Evolutionary conservation across 2,329 filamentous ascomycete genomes (phyloP), one percentile per base, ranked within the genome.

Genomic region (Cordyceps javanica): DNA sequence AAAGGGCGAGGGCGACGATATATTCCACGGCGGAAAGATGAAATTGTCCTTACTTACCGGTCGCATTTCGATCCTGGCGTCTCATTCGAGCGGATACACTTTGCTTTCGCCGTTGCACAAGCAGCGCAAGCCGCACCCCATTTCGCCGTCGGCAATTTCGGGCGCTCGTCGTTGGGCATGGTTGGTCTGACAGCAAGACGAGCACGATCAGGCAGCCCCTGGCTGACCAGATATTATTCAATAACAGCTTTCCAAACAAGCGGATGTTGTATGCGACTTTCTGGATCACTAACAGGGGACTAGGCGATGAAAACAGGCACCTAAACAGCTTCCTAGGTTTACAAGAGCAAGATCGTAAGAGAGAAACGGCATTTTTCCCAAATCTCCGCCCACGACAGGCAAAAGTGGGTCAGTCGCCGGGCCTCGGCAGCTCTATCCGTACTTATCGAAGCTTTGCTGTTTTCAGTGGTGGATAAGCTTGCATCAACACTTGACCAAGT

Each of bases 81-180:
- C 4, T 66, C 62, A 57, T 72, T 73, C 7, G 75, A 72, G 9
- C 77, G 73, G 45, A 80, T 72, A 60, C 78, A 80, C 60, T 79
- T 80, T 8, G 77, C 77, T 62, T 80, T 80, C 32, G 78, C 75
- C 13, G 72, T 68, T 7, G 78, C 76, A 61, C 78, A 80, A 1
- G 75, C 68, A 5, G 75, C 69, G 51, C 77, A 80, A 1, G 77
- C 77, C 4, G 76, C 76, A 16, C 77, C 77, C 77, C 77, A 80
- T 76, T 72, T 73, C 30, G 72, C 72, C 59, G 70, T 70, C 16
- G 71, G 64, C 30, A 69, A 64, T 62, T 71, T 71, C 23, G 63
- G 66, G 51, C 67, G 59, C 28, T 66, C 63, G 45, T 52, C 58
- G 49, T 36, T 57, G 16, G 58, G 44, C 58, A 60, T 60, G 4